Conservation (phyloP, 2,329 filamentous ascomycete species). For the Saccharata proteae region DNA sequence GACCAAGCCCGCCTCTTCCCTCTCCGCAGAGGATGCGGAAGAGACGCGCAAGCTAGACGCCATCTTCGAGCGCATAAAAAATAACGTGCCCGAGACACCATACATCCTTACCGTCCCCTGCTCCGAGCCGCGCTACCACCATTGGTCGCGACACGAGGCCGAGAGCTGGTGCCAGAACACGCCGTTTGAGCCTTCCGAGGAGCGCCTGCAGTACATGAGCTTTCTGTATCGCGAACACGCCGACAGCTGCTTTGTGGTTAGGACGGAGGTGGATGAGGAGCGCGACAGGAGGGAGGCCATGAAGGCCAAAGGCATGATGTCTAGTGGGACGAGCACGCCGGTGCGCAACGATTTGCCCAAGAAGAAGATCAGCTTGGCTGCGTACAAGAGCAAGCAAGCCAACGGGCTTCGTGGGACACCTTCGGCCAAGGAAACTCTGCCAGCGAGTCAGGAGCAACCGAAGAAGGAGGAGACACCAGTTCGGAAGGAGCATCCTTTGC, state of each 20-base stretch:
- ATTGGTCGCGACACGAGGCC: slow-evolving; percentile 28
- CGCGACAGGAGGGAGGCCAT: slow-evolving; percentile 32
- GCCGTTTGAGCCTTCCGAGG: slow-evolving; percentile 43
- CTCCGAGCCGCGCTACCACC: slow-evolving; percentile 29
- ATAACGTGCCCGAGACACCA: slow-evolving; percentile 28
- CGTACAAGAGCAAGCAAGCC: slow-evolving; percentile 46
- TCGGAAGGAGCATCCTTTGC: slow-evolving; percentile 1
- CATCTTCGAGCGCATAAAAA: slow-evolving; percentile 31
- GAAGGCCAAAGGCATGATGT: slow-evolving; percentile 14
- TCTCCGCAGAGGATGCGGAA: slow-evolving; percentile 19
- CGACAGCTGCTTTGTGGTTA: slow-evolving; percentile 35
- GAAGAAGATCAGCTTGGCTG: slow-evolving; percentile 51
- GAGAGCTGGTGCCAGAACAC: slow-evolving; percentile 33
- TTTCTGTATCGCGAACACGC: slow-evolving; percentile 47
- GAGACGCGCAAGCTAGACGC: slow-evolving; percentile 29
- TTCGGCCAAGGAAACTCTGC: slow-evolving; percentile 5
- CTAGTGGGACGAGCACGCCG: slow-evolving; percentile 24
- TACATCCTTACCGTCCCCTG: slow-evolving; percentile 38
- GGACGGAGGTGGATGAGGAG: slow-evolving; percentile 43
- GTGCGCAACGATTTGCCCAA: slow-evolving; percentile 30
- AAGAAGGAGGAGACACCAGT: slow-evolving; percentile 2
- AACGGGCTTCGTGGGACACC: slow-evolving; percentile 13
- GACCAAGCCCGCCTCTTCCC: slow-evolving; percentile 15
- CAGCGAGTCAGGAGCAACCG: slow-evolving; percentile 1
- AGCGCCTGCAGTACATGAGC: slow-evolving; percentile 50